phyloP scores from a whole-genome alignment of 768 basidiomycete genomes.

The Suillus weaverae region DNA sequence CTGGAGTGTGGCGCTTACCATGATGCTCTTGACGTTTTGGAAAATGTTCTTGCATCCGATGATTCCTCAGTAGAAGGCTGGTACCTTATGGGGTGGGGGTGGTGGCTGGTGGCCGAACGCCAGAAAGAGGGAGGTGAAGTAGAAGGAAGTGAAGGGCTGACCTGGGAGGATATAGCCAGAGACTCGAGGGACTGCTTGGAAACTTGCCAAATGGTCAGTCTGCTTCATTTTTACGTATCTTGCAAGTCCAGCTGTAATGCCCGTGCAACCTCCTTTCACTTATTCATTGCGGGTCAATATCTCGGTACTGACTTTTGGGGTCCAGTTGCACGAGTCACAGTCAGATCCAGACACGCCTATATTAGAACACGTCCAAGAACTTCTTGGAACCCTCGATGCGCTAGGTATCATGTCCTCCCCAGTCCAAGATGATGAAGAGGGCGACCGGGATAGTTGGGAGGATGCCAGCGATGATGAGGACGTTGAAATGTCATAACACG shows the following conservation, averaged over 20 bases:
- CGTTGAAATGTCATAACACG: constrained; percentile 51
- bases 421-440: constrained; percentile 53
- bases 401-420: constrained; percentile 66
- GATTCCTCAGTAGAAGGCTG: constrained; percentile 89
- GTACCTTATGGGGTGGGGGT: constrained; percentile 95
- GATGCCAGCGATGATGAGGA: constrained; percentile 61
- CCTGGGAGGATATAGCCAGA: constrained; percentile 76
- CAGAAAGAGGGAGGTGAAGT: constrained; percentile 50
- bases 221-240: neutral
- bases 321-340: constrained; percentile 68
- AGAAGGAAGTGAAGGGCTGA: constrained; percentile 42
- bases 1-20: constrained; percentile 73
- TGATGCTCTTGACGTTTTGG: constrained; percentile 72
- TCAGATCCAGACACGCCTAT: constrained; percentile 76
- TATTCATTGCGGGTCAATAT: neutral
- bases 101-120: constrained; percentile 79
- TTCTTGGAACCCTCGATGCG: constrained; percentile 65
- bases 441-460: constrained; percentile 51
- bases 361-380: constrained; percentile 72
- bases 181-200: constrained; percentile 82
- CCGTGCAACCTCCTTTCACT: neutral
- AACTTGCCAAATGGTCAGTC: constrained; percentile 75
- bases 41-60: constrained; percentile 77
- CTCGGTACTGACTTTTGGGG: constrained; percentile 9
- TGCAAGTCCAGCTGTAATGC: neutral